These are phyloP conservation scores for Chalaropsis ovoidea DNA, from an alignment of 2,329 filamentous ascomycete genomes.

Conservation along the genomic window DNA sequence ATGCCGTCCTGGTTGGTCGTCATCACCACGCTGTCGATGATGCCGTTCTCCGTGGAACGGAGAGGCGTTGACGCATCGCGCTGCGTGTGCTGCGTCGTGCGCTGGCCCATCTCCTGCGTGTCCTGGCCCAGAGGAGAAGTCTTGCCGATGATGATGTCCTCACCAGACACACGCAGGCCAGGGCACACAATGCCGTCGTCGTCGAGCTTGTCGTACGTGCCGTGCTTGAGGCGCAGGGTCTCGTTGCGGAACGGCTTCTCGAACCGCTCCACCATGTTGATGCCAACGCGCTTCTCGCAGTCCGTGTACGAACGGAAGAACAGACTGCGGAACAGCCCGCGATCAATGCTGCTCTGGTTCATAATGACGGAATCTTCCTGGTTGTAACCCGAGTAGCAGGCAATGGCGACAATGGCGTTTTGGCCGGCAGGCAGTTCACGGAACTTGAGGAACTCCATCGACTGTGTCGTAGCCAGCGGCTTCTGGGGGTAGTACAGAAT, in stretches of 20 bases:
- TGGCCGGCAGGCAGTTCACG: conserved; percentile 92
- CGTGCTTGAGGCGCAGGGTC: conserved; percentile 85
- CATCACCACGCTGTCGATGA: conserved; percentile 84
- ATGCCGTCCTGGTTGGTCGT: conserved; percentile 92
- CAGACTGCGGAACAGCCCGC: conserved; percentile 89
- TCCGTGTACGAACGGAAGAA: conserved; percentile 98
- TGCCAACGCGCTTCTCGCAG: conserved; percentile 89
- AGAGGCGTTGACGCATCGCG: conserved; percentile 92
- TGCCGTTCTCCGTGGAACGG: conserved; percentile 91
- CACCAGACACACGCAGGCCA: conserved; percentile 87
- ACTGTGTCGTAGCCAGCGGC: conserved; percentile 85
- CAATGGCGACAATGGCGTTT: conserved; percentile 96
- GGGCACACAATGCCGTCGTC: conserved; percentile 92
- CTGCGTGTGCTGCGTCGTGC: conserved; percentile 82
- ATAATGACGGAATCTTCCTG: conserved; percentile 99
- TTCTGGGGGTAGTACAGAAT: conserved; percentile 99
- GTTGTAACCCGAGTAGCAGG: conserved; percentile 96
- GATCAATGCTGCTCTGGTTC: conserved; percentile 99
- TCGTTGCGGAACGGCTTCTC: conserved; percentile 87
- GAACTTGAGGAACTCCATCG: conserved; percentile 99
- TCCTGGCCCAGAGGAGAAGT: conserved; percentile 90
- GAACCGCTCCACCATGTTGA: conserved; percentile 85
- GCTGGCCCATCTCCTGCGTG: conserved; percentile 83
- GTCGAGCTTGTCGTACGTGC: conserved; percentile 94
- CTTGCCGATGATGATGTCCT: conserved; percentile 98